These are phyloP conservation scores for Brasilioporus rufonigricans DNA, from an alignment of 768 basidiomycete species.

Conservation along the genomic window DNA sequence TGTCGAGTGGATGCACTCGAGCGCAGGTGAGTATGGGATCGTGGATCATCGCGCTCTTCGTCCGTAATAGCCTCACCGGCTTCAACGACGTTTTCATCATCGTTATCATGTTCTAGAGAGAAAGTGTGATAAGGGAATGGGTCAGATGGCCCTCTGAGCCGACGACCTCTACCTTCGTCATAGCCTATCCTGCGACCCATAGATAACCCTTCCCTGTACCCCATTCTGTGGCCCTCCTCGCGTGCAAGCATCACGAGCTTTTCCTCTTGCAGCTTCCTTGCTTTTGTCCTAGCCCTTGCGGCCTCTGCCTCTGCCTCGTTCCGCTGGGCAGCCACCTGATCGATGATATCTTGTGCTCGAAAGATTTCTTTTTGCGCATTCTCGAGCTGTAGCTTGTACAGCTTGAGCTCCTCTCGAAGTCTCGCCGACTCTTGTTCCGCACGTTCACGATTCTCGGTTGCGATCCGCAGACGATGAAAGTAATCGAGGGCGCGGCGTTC, in stretches of 20 bases:
- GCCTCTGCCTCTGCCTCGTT: slow-evolving; percentile 47
- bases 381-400: slow-evolving; percentile 46
- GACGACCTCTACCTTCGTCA: slow-evolving; percentile 26
- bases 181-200: slow-evolving; percentile 30
- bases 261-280: slow-evolving; percentile 42
- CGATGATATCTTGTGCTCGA: slow-evolving; percentile 42
- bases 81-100: slow-evolving; percentile 14
- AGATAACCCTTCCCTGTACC: slow-evolving; percentile 42
- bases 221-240: slow-evolving; percentile 42
- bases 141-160: slow-evolving; percentile 8
- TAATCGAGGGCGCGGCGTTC: slow-evolving; percentile 48
- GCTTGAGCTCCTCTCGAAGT: slow-evolving; percentile 40
- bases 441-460: slow-evolving; percentile 37
- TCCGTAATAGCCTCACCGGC: slow-evolving; percentile 14
- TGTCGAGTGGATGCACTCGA: slow-evolving; percentile 17
- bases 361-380: slow-evolving; percentile 45
- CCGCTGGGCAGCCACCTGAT: slow-evolving; percentile 40
- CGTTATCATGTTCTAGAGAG: slow-evolving; percentile 12
- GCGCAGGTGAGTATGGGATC: slow-evolving; percentile 10
- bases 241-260: slow-evolving; percentile 39
- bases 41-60: slow-evolving; percentile 23
- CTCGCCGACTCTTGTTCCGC: slow-evolving; percentile 39
- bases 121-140: slow-evolving; percentile 12
- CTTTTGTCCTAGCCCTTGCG: slow-evolving; percentile 42
- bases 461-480: slow-evolving; percentile 39